Evolutionary conservation across 805 yeast species (phyloP).

Genomic region (Sungouiozyma intestinalis): DNA sequence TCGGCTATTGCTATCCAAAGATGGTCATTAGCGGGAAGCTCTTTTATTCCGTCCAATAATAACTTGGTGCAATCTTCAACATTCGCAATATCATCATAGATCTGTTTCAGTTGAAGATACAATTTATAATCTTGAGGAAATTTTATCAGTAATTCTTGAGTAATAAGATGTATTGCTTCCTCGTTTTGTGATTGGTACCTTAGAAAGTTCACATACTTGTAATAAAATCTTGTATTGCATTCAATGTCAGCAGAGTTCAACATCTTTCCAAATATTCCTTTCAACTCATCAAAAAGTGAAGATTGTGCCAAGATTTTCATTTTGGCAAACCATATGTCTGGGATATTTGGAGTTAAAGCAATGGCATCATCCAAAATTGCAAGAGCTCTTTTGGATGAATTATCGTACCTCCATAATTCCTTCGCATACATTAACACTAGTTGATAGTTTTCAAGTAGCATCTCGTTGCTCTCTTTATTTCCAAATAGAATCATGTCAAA

Average conservation of each 20-base stretch:
- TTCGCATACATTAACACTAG: constrained; percentile 64
- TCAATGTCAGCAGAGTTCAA: constrained; percentile 25
- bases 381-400: constrained; percentile 43
- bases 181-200: constrained; percentile 31
- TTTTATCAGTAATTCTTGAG: constrained; percentile 34
- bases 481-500: constrained; percentile 44
- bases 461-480: constrained; percentile 2
- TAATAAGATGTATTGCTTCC: constrained; percentile 33
- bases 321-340: constrained; percentile 62
- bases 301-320: constrained; percentile 48
- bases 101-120: constrained; percentile 54
- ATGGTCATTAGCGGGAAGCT: constrained; percentile 32
- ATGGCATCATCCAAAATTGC: constrained; percentile 41
- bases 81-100: constrained; percentile 29
- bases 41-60: constrained; percentile 39
- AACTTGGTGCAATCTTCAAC: constrained; percentile 36
- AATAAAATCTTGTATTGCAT: constrained; percentile 41
- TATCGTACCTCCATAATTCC: constrained; percentile 45
- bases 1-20: constrained; percentile 49
- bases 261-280: constrained; percentile 16
- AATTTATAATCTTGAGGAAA: constrained; percentile 45
- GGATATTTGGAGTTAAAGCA: constrained; percentile 34
- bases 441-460: constrained; percentile 39
- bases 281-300: constrained; percentile 29
- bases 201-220: constrained; percentile 45